Conservation (phyloP, 129 eudicot genomes). For the Artemisia annua region DNA sequence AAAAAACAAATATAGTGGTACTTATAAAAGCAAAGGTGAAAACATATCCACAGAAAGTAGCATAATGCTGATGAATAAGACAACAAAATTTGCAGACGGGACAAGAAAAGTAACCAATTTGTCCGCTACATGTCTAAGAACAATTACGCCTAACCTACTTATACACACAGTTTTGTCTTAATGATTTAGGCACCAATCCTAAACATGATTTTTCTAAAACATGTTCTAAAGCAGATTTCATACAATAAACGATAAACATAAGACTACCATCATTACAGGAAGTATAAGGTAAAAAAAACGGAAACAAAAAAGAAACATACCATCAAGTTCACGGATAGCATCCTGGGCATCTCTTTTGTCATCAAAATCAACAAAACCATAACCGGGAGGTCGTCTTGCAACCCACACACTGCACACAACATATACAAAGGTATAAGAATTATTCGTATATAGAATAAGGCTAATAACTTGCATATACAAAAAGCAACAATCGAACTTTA, state of each 20-base stretch:
- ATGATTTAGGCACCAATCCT: too few species aligned
- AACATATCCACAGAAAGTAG: too few species aligned
- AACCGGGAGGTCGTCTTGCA: conserved; percentile 97
- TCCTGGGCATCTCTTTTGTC: conserved; percentile 91
- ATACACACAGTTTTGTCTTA: too few species aligned
- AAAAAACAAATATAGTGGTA: background rate
- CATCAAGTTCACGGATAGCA: conserved; percentile 87
- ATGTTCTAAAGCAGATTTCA: too few species aligned
- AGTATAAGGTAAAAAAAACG: background rate
- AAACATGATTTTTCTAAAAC: too few species aligned
- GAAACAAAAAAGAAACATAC: conserved; percentile 46
- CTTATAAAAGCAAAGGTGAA: background rate
- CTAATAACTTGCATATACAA: background rate
- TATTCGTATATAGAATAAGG: background rate
- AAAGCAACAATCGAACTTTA: background rate
- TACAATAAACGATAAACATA: too few species aligned
- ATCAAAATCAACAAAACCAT: conserved; percentile 92
- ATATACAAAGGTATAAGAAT: conserved; percentile 7
- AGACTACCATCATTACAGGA: too few species aligned
- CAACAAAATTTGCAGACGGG: too few species aligned
- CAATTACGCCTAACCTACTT: too few species aligned
- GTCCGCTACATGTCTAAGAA: too few species aligned
- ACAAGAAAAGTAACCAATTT: too few species aligned
- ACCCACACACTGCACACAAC: conserved; percentile 82
- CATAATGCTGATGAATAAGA: too few species aligned